phyloP scores from a whole-genome alignment of 2,329 filamentous ascomycete species.

The Aspergillus piperis region DNA sequence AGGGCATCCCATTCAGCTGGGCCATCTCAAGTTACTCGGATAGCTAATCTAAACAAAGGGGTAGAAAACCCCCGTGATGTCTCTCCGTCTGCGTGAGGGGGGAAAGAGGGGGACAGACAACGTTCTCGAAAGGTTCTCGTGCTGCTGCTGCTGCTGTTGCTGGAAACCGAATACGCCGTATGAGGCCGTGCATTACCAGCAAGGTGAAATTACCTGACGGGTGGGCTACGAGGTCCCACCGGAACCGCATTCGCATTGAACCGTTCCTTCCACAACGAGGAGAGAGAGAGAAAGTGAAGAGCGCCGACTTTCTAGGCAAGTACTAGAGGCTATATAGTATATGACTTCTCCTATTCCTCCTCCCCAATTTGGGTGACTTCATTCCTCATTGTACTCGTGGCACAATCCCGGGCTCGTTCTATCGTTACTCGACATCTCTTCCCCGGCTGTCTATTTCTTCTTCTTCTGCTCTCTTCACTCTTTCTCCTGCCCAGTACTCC shows the following conservation, averaged over 20 bases:
- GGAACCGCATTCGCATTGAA: background rate
- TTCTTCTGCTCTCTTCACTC: conserved; percentile 7
- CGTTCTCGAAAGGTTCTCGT: background rate
- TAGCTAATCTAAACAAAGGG: background rate
- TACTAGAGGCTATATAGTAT: background rate
- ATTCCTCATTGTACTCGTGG: conserved; percentile 3
- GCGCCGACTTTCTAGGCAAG: background rate
- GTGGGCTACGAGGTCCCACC: background rate
- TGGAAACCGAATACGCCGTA: background rate
- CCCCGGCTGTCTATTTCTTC: background rate
- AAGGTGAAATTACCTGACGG: background rate
- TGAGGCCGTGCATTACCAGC: background rate
- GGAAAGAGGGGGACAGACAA: too few species aligned
- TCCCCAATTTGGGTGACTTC: background rate
- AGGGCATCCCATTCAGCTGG: background rate
- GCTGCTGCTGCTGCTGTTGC: background rate
- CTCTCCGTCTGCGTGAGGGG: too few species aligned
- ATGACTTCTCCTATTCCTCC: background rate
- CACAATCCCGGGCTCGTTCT: conserved; percentile 1
- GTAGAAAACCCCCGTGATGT: background rate
- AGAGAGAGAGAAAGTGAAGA: background rate
- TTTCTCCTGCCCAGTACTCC: conserved; percentile 4
- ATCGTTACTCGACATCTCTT: background rate
- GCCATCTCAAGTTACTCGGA: background rate
- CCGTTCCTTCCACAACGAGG: background rate